Base-by-base conservation (phyloP, 305 asterid species). In the Plantago lanceolata region DNA sequence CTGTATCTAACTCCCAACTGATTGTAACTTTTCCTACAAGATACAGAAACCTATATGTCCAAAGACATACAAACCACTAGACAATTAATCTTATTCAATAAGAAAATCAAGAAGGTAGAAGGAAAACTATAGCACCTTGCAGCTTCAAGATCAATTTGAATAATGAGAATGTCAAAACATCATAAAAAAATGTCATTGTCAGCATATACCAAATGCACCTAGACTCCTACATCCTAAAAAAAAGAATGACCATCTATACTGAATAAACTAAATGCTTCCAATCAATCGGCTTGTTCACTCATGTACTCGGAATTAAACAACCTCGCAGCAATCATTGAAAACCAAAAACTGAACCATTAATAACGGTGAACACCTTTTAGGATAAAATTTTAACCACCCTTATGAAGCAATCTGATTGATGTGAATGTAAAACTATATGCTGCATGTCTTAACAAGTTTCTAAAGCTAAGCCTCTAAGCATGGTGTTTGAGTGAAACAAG, bases 1-100 rank as follows among this genome's bases (percentile, higher is more conserved):
- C 49, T n/a, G n/a, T n/a, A n/a, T n/a, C n/a, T 24, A 44, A 54
- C 31, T 53, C 20, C 49, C 45, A 54, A 26, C 51, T n/a, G 47
- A 26, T 37, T 40, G 45, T 12, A 40, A 40, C 15, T 2, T 58
- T 55, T 47, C 52, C 29, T 24, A 62, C 20, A 24, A 37, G 33
- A 33, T 18, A 51, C 47, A 15, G 17, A 45, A 18, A 29, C 16
- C 3, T 4, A 58, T n/a, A 4, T 14, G 8, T 20, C 16, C 43
- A 15, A 33, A 33, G 16, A 52, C 18, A 13, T 50, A 47, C n/a
- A 35, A 14, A 19, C 28, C 20, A 49, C 59, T 20, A 53, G 60
- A 52, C 15, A 8, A 40, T 40, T 12, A 0, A 9, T 40, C 45
- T 33, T 40, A 40, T 40, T 11, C 13, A 40, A 3, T 8, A 40